These are phyloP conservation scores for Trypanosoma congolense DNA, from an alignment of 208 protist species.

Conservation along the genomic window DNA sequence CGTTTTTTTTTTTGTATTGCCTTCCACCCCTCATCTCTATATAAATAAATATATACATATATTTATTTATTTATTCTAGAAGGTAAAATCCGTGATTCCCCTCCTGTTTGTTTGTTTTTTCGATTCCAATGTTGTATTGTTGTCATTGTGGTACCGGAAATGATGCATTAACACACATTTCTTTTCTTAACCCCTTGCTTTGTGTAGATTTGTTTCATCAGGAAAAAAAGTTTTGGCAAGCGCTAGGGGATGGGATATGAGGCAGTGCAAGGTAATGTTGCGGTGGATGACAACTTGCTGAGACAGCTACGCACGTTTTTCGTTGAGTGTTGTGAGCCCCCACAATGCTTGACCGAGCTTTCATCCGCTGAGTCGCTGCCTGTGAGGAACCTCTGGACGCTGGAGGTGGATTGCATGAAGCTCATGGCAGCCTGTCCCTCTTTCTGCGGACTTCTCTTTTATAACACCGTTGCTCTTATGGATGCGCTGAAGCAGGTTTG, in stretches of 20 bases:
- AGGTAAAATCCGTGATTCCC: no score
- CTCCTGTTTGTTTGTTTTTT: no score
- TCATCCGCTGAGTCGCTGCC: constrained; percentile 8
- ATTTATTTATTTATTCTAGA: no score
- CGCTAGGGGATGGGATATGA: background rate
- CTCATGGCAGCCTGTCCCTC: constrained; percentile 47
- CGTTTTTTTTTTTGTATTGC: no score
- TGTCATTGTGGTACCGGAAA: no score
- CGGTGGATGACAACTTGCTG: constrained; percentile 2
- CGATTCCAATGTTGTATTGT: no score
- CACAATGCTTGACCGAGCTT: constrained; percentile 22
- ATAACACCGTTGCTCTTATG: constrained; percentile 37
- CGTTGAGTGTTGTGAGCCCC: constrained; percentile 56
- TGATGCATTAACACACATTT: no score
- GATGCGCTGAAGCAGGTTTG: constrained; percentile 34
- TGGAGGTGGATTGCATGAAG: constrained; percentile 78
- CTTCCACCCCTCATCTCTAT: no score
- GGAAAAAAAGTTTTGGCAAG: no score
- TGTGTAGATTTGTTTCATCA: no score
- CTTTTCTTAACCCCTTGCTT: no score
- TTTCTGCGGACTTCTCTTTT: constrained; percentile 42
- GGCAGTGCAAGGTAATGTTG: background rate
- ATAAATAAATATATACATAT: no score
- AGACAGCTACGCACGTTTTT: constrained; percentile 40
- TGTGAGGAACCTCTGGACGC: constrained; percentile 44